Base-by-base conservation (phyloP, 1,284 basidiomycete species). In the Sporisorium exsertum region DNA sequence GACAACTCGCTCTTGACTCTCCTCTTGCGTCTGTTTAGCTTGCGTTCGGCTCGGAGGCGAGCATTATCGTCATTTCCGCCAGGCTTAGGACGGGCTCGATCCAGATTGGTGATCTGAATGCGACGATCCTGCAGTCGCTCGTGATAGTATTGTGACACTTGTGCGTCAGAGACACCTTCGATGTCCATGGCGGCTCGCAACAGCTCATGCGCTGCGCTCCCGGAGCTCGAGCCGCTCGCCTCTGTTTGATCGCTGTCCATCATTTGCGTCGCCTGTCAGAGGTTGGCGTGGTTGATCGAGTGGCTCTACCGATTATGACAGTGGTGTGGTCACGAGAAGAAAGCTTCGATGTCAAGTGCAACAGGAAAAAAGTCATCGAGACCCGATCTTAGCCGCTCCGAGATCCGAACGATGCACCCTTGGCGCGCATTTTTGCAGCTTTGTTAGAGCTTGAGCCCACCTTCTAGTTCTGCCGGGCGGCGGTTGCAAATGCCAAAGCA, bases 51-150 rank as follows among this genome's bases (percentile, higher is more conserved):
- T 40, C 54, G 46, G 7, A 56, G 6, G 13, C 57, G 64, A 24
- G 62, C 69, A 35, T 59, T 29, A 1, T 33, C 46, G 29, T 77
- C 65, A 13, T 52, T 72, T 2, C 69, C 74, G 5, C 74, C 74
- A 5, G 74, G 43, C 35, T 68, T 61, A 22, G 76, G 76, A 6
- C 76, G 61, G 29, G 72, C 59, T 4, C 76, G 64, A 43, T 78
- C 72, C 45, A 73, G 76, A 22, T 78, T 78, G 51, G 59, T 65
- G 46, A 78, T 71, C 47, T 78, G 76, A 42, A 78, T 67, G 33
- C 76, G 63, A 35, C 70, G 68, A n/a, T 72, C 76, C n/a, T 75
- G 69, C 45, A 78, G 42, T 26, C 76, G 55, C 29, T 72, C 65
- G 5, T 57, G 61, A 20, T 64, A 71, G 62, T 72, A 76, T 42